Conservation (phyloP, 1,139 yeast species). For the Protomyces inouyei region DNA sequence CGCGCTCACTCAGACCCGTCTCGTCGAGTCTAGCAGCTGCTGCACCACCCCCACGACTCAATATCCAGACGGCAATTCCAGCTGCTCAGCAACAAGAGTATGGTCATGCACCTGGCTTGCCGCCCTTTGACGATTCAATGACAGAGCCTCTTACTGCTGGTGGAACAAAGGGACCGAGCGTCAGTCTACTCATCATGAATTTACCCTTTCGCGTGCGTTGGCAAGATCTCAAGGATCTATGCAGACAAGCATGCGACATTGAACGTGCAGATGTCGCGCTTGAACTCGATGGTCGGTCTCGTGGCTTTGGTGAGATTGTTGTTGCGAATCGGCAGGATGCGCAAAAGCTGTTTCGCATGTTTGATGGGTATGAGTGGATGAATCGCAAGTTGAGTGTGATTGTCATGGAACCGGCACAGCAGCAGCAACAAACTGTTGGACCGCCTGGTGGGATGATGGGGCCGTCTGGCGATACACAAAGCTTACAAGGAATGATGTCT, state of each 20-base stretch:
- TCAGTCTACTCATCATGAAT: slow-evolving; percentile 41
- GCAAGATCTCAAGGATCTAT: slow-evolving; percentile 80
- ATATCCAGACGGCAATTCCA: neutral
- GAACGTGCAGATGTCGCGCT: slow-evolving; percentile 24
- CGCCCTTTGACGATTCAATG: neutral
- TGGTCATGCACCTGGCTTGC: neutral
- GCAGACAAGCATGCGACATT: slow-evolving; percentile 43
- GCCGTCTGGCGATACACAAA: neutral
- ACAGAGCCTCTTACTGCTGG: neutral
- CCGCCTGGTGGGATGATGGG: neutral
- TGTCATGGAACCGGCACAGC: slow-evolving; percentile 1
- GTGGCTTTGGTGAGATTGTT: slow-evolving; percentile 21
- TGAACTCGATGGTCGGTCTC: slow-evolving; percentile 21
- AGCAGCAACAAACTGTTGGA: neutral
- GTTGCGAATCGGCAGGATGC: slow-evolving; percentile 7
- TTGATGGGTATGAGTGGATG: slow-evolving; percentile 32
- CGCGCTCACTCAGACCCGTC: neutral
- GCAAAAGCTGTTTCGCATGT: slow-evolving; percentile 5
- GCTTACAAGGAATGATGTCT: neutral
- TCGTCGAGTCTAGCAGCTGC: neutral
- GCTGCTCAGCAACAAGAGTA: neutral
- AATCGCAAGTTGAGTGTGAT: slow-evolving; percentile 30
- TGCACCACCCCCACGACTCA: neutral
- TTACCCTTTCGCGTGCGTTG: slow-evolving; percentile 72
- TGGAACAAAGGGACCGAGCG: neutral